A percentile compares a stretch with the other conserved stretches of the same genome.
Conservation (phyloP, 2,329 filamentous ascomycete genomes). For the Phialemoniopsis sp. region DNA sequence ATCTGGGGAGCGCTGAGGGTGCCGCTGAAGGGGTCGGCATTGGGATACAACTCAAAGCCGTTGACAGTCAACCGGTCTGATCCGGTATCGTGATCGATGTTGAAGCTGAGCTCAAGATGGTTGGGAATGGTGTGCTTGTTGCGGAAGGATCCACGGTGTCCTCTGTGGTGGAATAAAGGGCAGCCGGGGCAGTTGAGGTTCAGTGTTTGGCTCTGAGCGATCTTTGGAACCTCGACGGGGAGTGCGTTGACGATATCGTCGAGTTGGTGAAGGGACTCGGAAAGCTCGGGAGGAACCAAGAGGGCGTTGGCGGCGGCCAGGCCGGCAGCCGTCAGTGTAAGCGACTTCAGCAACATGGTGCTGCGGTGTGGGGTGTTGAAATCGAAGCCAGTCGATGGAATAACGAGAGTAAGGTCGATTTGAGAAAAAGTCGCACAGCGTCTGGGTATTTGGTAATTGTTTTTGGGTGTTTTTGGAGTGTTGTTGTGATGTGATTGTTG, state of each 20-base stretch:
- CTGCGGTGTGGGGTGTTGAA: not conserved
- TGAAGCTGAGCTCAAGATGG: constrained; percentile 50
- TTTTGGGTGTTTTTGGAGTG: no score
- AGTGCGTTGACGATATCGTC: constrained; percentile 29
- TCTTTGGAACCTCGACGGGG: constrained; percentile 29
- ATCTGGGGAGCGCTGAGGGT: constrained; percentile 41
- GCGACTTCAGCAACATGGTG: constrained; percentile 33
- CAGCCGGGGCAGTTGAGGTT: constrained; percentile 52
- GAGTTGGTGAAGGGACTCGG: constrained; percentile 31
- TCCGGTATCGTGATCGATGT: constrained; percentile 38
- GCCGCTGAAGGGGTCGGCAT: constrained; percentile 38
- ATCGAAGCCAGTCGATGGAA: not conserved
- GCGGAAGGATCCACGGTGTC: constrained; percentile 16
- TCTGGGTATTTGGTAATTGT: no score
- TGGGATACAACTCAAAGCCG: constrained; percentile 56
- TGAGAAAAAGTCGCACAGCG: not conserved
- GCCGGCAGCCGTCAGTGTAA: constrained; percentile 37
- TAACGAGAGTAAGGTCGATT: not conserved
- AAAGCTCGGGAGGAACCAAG: constrained; percentile 48
- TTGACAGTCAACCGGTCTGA: constrained; percentile 51
- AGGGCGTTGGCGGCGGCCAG: constrained; percentile 37
- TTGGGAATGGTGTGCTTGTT: constrained; percentile 19
- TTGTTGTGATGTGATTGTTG: no score
- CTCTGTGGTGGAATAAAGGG: constrained; percentile 27
- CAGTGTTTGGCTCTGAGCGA: constrained; percentile 32